Evolutionary conservation across 768 basidiomycete genomes (phyloP).

Genomic region (Agrocybe chaxingu): DNA sequence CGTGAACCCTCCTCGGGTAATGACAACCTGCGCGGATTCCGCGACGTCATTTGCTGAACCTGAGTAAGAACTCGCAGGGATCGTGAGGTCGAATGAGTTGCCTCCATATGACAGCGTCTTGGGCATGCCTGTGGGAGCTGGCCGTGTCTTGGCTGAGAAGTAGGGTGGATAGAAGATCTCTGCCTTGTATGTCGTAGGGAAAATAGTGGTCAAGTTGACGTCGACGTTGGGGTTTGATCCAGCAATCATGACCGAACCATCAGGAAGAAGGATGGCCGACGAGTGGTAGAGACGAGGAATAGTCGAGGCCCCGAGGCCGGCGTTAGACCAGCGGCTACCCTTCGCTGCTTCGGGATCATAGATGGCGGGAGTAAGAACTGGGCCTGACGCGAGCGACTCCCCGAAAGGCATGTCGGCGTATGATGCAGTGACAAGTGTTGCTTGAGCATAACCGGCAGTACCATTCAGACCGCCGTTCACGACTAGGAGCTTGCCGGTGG

Average conservation of each 20-base stretch:
- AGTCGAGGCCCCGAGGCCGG: slow-evolving; percentile 54
- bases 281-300: slow-evolving; percentile 92
- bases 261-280: slow-evolving; percentile 81
- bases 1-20: slow-evolving; percentile 81
- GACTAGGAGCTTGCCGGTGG: slow-evolving; percentile 72
- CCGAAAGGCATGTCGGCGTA: slow-evolving; percentile 62
- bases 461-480: slow-evolving; percentile 87
- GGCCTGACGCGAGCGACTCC: slow-evolving; percentile 76
- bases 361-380: slow-evolving; percentile 72
- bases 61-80: slow-evolving; percentile 65
- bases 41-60: slow-evolving; percentile 70
- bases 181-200: slow-evolving; percentile 76
- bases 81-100: slow-evolving; percentile 66
- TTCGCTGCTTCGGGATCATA: slow-evolving; percentile 74
- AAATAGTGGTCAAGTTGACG: slow-evolving; percentile 58
- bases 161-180: slow-evolving; percentile 94
- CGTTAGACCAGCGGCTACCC: slow-evolving; percentile 74
- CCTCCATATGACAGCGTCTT: slow-evolving; percentile 82
- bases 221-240: slow-evolving; percentile 95
- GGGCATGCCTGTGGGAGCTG: slow-evolving; percentile 68
- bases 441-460: slow-evolving; percentile 84
- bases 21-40: slow-evolving; percentile 67
- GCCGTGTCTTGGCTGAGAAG: slow-evolving; percentile 68
- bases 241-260: slow-evolving; percentile 81
- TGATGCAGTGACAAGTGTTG: slow-evolving; percentile 43